Base-by-base conservation (phyloP, 345 rosid genomes). In the Diplotaxis tenuifolia region DNA sequence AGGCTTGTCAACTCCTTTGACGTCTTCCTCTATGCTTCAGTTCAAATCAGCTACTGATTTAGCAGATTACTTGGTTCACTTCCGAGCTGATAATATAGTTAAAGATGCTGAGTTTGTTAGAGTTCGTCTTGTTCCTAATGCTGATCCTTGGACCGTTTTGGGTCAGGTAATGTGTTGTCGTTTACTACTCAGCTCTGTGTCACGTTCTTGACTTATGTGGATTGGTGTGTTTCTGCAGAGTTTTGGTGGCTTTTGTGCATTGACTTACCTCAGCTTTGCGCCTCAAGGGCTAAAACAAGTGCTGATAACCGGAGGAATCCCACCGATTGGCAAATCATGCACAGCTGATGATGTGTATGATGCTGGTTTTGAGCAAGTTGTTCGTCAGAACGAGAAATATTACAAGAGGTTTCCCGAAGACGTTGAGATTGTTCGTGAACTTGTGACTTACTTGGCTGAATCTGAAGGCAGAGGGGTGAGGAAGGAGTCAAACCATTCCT, bases 191-290 rank as follows among this genome's bases (percentile, higher is more conserved):
- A 54, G 7, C 34, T 62, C 20, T 61, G 25, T 32, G 2, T 31
- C 42, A 14, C n/a, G 15, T 20, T 72, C 6, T 52, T 54, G 25
- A 5, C 6, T 29, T 29, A 52, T 58, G 29, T 54, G 59, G 50
- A 47, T 45, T 40, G 56, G 52, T 61, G 3, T 57, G 14, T n/a
- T 16, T 62, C 28, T 83, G 78, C 77, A 92, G 99, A 92, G 97
- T 74, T 95, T 77, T 71, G 97, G 99, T 65, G 99, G 97, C 16
- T 95, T 95, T 62, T 92, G 96, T 85, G 97, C 92, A 7, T 83
- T 92, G 49, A 89, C 96, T 4, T 95, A 95, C 67, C 68, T 92
- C 83, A 88, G 96, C 71, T 88, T 88, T 76, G 99, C 96, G 15
- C 93, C 99, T 0, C 80, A 86, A 82, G 99, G 97, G 61, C 84